phyloP scores from a whole-genome alignment of 2,329 filamentous ascomycete species.

The Xylariaceae sp. region DNA sequence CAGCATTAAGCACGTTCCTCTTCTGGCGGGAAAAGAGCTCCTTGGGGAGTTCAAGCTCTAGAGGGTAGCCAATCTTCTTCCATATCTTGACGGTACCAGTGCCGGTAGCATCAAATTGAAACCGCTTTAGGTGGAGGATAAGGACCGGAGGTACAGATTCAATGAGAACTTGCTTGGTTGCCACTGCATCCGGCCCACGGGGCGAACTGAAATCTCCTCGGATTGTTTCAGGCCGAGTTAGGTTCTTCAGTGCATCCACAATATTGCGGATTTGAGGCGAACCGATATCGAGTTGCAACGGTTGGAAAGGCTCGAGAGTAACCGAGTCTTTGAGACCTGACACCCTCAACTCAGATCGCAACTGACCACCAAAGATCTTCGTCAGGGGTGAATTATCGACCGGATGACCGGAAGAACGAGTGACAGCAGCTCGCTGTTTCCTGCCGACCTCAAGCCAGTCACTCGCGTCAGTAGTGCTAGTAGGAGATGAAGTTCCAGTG shows the following conservation, averaged over 20 bases:
- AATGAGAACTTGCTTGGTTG: conserved; percentile 93
- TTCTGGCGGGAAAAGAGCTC: conserved; percentile 81
- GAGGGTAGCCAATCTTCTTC: conserved; percentile 94
- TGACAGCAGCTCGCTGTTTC: conserved; percentile 83
- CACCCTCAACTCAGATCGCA: conserved; percentile 85
- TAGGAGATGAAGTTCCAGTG: conserved; percentile 39
- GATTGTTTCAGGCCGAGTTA: conserved; percentile 81
- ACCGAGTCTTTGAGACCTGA: conserved; percentile 87
- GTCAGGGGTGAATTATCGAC: conserved; percentile 78
- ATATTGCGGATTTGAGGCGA: conserved; percentile 85
- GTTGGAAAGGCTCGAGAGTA: conserved; percentile 89
- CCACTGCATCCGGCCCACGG: conserved; percentile 71
- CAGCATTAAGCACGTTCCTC: conserved; percentile 61
- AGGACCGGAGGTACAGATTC: conserved; percentile 87
- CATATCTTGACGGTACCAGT: conserved; percentile 92
- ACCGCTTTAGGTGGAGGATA: conserved; percentile 93
- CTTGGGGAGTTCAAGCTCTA: conserved; percentile 89
- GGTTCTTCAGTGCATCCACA: conserved; percentile 79
- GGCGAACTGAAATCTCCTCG: conserved; percentile 81
- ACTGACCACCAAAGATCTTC: conserved; percentile 89
- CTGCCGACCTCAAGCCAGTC: conserved; percentile 95
- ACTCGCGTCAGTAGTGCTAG: conserved; percentile 46
- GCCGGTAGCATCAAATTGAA: conserved; percentile 86
- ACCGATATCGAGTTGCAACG: conserved; percentile 91
- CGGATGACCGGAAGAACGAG: conserved; percentile 76